Conservation (phyloP, 1,284 basidiomycete genomes). For the Ganoderma sinense region DNA sequence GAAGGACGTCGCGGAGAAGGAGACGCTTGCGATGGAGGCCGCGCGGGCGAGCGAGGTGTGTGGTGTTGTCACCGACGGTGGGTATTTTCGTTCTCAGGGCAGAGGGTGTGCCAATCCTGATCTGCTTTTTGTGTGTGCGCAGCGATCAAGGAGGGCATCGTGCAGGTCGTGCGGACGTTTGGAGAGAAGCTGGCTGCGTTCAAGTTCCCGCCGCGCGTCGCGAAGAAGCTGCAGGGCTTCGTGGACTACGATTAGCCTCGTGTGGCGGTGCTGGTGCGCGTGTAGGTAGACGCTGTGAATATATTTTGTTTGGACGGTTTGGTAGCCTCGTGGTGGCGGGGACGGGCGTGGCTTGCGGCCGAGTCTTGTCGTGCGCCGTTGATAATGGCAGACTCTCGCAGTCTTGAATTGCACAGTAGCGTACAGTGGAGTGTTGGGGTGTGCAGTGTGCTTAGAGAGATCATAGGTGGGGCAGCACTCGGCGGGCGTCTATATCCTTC, state of each 20-base stretch:
- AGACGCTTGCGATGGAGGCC: slow-evolving; percentile 50
- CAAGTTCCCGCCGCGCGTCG: slow-evolving; percentile 74
- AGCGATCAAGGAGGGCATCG: slow-evolving; percentile 77
- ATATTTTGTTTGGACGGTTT: too few relatives aligned
- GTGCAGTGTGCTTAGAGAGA: too few relatives aligned
- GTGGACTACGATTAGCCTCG: slow-evolving; percentile 63
- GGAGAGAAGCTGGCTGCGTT: slow-evolving; percentile 79
- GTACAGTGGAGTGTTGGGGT: too few relatives aligned
- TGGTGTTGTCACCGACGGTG: slow-evolving; percentile 67
- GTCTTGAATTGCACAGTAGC: too few relatives aligned
- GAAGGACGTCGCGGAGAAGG: slow-evolving; percentile 42
- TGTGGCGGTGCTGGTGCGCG: too few relatives aligned
- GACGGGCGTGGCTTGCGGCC: too few relatives aligned
- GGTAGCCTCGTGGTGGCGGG: too few relatives aligned
- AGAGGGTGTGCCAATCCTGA: slow-evolving; percentile 5
- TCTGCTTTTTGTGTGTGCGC: slow-evolving; percentile 21
- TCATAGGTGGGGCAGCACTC: too few relatives aligned
- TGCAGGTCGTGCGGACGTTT: slow-evolving; percentile 75
- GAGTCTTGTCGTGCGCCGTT: too few relatives aligned
- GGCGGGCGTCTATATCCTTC: too few relatives aligned
- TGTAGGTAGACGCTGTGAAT: too few relatives aligned
- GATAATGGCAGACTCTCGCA: too few relatives aligned
- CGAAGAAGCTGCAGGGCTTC: slow-evolving; percentile 73
- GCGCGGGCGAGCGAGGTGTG: slow-evolving; percentile 60
- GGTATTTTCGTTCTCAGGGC: slow-evolving; percentile 29